Evolutionary conservation across 2,329 filamentous ascomycete species (phyloP).

Genomic region (Claviceps africana): DNA sequence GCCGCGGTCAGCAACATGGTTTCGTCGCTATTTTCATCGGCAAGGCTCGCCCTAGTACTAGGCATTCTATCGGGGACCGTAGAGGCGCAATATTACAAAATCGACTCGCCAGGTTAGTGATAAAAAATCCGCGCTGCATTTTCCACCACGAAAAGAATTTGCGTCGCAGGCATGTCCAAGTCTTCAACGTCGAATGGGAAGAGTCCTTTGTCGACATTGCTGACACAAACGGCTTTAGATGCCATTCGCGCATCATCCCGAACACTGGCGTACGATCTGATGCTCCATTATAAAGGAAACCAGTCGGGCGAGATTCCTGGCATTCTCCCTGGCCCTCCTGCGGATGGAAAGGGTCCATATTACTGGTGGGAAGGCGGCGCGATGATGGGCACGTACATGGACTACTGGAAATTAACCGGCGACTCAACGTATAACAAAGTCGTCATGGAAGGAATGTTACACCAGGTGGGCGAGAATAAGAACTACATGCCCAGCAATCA

Average conservation of each 20-base stretch:
- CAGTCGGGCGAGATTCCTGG: conserved; percentile 37
- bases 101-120: conserved; percentile 17
- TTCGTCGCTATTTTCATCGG: background rate
- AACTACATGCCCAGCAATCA: conserved; percentile 49
- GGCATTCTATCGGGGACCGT: conserved; percentile 4
- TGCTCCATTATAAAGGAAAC: conserved; percentile 38
- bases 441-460: conserved; percentile 40
- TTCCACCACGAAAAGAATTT: background rate
- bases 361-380: conserved; percentile 66
- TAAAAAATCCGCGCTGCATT: background rate
- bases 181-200: background rate
- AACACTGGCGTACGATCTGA: conserved; percentile 34
- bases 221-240: conserved; percentile 20
- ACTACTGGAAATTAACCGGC: conserved; percentile 57
- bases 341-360: conserved; percentile 34
- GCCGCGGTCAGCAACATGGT: conserved; percentile 1
- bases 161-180: background rate
- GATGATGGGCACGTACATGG: conserved; percentile 53
- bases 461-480: conserved; percentile 40
- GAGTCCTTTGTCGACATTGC: background rate
- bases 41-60: conserved; percentile 2
- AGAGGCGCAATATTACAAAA: conserved; percentile 16
- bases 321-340: conserved; percentile 42
- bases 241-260: conserved; percentile 33
- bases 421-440: conserved; percentile 49